Conservation (phyloP, 2,329 filamentous ascomycete genomes). For the Corniculantispora saksenae region DNA sequence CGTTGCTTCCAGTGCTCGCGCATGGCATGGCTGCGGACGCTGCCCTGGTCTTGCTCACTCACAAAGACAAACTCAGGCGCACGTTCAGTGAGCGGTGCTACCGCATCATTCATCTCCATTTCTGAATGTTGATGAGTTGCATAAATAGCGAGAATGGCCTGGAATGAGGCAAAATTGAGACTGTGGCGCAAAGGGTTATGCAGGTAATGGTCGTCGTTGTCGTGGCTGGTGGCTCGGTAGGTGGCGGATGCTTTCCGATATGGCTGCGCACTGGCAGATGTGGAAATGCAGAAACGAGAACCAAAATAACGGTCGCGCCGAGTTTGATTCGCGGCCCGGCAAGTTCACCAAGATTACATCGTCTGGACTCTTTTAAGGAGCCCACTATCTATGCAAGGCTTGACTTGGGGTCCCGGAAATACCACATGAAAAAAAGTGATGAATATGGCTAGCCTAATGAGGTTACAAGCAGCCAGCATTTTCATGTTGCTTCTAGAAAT, state of each 20-base stretch:
- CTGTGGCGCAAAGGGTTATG: not conserved
- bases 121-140: not conserved
- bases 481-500: not conserved
- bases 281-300: not conserved
- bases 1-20: constrained; percentile 4
- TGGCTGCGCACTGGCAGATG: not conserved
- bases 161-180: not conserved
- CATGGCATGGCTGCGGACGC: constrained; percentile 1
- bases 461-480: not conserved
- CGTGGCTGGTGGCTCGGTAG: not conserved
- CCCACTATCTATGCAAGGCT: not conserved
- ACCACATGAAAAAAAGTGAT: not conserved
- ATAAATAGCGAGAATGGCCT: not conserved
- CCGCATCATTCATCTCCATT: not conserved
- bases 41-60: not conserved
- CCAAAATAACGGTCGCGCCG: not conserved
- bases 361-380: not conserved
- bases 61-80: constrained; percentile 3
- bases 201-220: not conserved
- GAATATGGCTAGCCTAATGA: not conserved
- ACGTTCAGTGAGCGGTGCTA: not conserved
- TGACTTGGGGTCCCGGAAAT: not conserved
- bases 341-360: not conserved
- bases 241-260: not conserved
- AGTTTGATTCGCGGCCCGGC: not conserved